These are phyloP conservation scores for Aegilops umbellulata DNA, from an alignment of 176 grass and related monocot species.

Conservation along the genomic window DNA sequence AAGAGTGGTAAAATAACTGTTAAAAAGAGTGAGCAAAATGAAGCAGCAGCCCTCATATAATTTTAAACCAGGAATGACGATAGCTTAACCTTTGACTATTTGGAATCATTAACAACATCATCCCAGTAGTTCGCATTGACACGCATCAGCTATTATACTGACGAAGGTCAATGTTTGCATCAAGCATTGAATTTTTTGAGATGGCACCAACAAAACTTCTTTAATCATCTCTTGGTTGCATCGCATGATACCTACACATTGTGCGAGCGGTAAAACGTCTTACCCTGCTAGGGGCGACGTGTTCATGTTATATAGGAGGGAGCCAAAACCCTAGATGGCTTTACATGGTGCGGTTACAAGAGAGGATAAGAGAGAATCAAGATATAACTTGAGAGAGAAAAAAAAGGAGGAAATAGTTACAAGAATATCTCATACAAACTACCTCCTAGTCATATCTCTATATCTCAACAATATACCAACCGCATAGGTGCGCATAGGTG, in stretches of 20 bases:
- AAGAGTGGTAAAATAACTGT: background rate
- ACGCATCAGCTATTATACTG: conserved; percentile 40
- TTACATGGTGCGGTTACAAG: too few species aligned
- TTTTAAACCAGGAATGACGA: conserved; percentile 33
- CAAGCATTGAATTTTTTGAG: conserved; percentile 35
- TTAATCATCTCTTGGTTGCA: background rate
- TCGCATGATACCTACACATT: conserved; percentile 27
- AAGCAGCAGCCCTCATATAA: conserved; percentile 28
- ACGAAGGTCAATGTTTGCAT: conserved; percentile 57
- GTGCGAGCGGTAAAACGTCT: too few species aligned
- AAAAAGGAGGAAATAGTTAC: too few species aligned
- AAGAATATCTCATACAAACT: too few species aligned
- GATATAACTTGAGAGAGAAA: too few species aligned
- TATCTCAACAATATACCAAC: too few species aligned
- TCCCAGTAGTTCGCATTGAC: conserved; percentile 20
- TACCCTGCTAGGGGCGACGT: too few species aligned
- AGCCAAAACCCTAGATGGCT: too few species aligned
- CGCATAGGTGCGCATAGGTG: too few species aligned
- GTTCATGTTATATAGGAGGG: too few species aligned
- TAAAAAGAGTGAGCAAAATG: conserved; percentile 6
- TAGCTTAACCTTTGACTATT: conserved; percentile 27
- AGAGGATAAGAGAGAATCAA: too few species aligned
- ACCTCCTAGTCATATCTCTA: too few species aligned
- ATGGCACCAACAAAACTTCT: conserved; percentile 27
- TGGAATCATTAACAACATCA: conserved; percentile 15